phyloP scores from a whole-genome alignment of 192 early-diverging fungal species.

The Neocallimastix lanati region DNA sequence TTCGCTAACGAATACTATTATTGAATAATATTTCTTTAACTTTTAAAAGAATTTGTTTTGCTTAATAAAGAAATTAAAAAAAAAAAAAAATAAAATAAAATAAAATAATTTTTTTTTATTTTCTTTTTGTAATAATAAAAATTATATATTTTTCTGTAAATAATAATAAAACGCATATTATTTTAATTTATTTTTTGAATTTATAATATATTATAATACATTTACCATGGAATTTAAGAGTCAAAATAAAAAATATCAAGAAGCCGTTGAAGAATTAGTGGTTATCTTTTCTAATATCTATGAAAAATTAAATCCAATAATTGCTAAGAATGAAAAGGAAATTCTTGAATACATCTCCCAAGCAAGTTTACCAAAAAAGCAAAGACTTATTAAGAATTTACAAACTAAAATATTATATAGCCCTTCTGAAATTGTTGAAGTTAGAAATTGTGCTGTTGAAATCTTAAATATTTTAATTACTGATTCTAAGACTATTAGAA shows the following conservation, averaged over 20 bases:
- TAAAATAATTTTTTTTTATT: too few species aligned
- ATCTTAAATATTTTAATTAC: not conserved
- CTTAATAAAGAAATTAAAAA: too few species aligned
- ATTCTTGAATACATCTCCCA: not conserved
- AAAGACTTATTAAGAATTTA: not conserved
- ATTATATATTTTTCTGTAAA: too few species aligned
- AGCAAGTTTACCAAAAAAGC: not conserved
- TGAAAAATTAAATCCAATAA: not conserved
- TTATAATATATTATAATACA: too few species aligned
- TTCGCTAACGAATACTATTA: too few species aligned
- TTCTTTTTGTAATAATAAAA: too few species aligned
- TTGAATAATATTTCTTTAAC: too few species aligned
- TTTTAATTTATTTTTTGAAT: too few species aligned
- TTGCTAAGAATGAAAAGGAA: not conserved
- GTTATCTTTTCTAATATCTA: not conserved
- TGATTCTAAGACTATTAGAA: not conserved
- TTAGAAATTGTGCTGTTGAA: not conserved
- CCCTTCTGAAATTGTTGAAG: not conserved
- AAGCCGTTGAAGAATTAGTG: not conserved
- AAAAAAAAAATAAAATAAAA: too few species aligned
- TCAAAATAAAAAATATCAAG: not conserved
- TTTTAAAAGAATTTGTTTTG: too few species aligned
- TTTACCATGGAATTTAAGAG: not conserved
- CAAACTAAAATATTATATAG: not conserved
- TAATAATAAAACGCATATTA: too few species aligned